These are phyloP conservation scores for Olyra latifolia DNA, from an alignment of 176 grass and related monocot species.

Conservation along the genomic window DNA sequence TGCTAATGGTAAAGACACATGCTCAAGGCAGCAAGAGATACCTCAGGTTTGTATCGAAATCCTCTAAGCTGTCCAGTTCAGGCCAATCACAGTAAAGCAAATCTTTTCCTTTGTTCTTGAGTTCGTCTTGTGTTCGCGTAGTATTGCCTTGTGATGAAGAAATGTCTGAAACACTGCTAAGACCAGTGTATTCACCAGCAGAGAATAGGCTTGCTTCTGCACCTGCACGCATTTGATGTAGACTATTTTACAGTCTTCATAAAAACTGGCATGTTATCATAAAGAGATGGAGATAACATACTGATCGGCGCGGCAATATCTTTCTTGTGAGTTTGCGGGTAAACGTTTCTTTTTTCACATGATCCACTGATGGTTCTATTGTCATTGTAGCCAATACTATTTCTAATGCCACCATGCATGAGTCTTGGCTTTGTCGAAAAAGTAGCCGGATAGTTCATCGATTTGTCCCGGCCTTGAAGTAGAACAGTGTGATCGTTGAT, in stretches of 20 bases:
- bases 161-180: not conserved
- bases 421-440: not conserved
- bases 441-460: not conserved
- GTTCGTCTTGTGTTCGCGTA: not conserved
- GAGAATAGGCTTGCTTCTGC: not conserved
- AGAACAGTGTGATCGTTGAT: not conserved
- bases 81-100: slow-evolving; percentile 39
- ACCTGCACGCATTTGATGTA: not conserved
- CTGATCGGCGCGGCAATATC: not conserved
- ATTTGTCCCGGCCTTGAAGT: slow-evolving; percentile 16
- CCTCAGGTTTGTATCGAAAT: slow-evolving; percentile 41
- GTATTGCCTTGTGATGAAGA: not conserved
- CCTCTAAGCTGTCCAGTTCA: slow-evolving; percentile 42
- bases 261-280: not conserved
- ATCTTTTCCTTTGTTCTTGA: slow-evolving; percentile 29
- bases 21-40: not conserved
- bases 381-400: not conserved
- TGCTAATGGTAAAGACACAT: not conserved
- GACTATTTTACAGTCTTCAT: not conserved
- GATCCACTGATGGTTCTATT: not conserved
- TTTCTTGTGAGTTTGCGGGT: not conserved
- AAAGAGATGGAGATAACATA: not conserved
- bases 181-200: not conserved
- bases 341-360: not conserved
- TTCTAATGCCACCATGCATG: not conserved